Conservation (phyloP, 768 basidiomycete species). For the Tulasnella sp. region DNA sequence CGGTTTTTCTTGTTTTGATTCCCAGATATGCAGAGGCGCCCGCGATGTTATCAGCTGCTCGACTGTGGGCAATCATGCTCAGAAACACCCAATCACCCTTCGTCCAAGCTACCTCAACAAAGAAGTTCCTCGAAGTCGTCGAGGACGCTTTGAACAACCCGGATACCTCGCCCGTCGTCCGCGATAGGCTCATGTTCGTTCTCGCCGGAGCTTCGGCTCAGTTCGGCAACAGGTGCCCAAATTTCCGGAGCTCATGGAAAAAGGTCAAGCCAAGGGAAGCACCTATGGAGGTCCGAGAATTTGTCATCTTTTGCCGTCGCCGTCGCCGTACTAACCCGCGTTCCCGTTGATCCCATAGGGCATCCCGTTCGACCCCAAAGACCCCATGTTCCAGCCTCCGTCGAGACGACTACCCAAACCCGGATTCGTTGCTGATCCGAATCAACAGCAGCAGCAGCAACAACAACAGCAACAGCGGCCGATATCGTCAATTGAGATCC, state of each 20-base stretch:
- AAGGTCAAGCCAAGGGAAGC: conserved; percentile 75
- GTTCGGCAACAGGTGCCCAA: conserved; percentile 46
- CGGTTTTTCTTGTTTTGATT: background rate
- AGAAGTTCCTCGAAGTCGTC: conserved; percentile 74
- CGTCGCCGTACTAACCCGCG: background rate
- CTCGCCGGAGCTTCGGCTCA: conserved; percentile 77
- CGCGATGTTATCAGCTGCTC: conserved; percentile 69
- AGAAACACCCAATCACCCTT: conserved; percentile 45
- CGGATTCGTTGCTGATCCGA: conserved; percentile 16
- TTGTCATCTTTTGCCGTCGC: conserved; percentile 28
- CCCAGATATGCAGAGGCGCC: conserved; percentile 69
- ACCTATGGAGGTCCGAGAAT: conserved; percentile 61
- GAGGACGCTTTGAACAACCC: conserved; percentile 64
- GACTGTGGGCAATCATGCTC: conserved; percentile 87
- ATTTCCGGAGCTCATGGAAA: conserved; percentile 71
- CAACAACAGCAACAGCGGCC: conserved; percentile 13
- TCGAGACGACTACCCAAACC: conserved; percentile 22
- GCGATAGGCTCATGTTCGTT: conserved; percentile 74
- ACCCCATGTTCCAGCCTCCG: conserved; percentile 74
- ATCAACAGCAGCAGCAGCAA: conserved; percentile 20
- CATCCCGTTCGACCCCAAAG: conserved; percentile 70
- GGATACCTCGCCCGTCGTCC: conserved; percentile 71
- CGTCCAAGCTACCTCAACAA: conserved; percentile 52
- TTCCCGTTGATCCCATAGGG: conserved; percentile 43
- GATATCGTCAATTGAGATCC: background rate